Conservation (phyloP, 2,329 filamentous ascomycete species). For the Orbilia brochopaga region DNA sequence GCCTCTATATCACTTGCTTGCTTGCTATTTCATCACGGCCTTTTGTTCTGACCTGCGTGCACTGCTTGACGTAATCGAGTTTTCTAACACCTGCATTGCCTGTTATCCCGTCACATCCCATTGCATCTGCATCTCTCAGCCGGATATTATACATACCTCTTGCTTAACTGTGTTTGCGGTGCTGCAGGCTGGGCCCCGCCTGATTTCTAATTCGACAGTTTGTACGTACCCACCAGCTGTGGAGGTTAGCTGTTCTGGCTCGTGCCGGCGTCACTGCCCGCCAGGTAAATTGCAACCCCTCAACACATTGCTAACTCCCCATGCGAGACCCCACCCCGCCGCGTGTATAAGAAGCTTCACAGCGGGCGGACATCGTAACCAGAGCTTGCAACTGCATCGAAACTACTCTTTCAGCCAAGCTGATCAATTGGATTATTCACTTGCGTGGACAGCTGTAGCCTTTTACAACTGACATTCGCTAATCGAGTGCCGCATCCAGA, state of each 20-base stretch:
- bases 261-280: slow-evolving; percentile 1
- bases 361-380: slow-evolving; percentile 38
- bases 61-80: slow-evolving; percentile 20
- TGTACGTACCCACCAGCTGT: not conserved
- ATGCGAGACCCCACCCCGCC: slow-evolving; percentile 11
- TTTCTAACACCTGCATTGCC: not conserved
- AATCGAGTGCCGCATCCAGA: not conserved
- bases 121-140: not conserved
- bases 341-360: slow-evolving; percentile 9
- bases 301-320: slow-evolving; percentile 47
- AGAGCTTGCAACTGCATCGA: slow-evolving; percentile 37
- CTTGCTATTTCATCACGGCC: slow-evolving; percentile 4
- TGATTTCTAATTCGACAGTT: slow-evolving; percentile 4
- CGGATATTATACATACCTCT: no score
- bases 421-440: not conserved
- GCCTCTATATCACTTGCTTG: not conserved
- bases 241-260: not conserved
- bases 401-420: slow-evolving; percentile 8
- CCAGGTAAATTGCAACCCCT: slow-evolving; percentile 49
- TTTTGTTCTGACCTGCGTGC: slow-evolving; percentile 8
- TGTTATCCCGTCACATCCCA: not conserved
- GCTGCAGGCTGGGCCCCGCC: slow-evolving; percentile 4
- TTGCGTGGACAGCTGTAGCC: not conserved
- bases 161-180: not conserved
- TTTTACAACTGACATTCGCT: not conserved